Conservation (phyloP, 306 rosid genomes). For the Cotoneaster glaucophyllus region DNA sequence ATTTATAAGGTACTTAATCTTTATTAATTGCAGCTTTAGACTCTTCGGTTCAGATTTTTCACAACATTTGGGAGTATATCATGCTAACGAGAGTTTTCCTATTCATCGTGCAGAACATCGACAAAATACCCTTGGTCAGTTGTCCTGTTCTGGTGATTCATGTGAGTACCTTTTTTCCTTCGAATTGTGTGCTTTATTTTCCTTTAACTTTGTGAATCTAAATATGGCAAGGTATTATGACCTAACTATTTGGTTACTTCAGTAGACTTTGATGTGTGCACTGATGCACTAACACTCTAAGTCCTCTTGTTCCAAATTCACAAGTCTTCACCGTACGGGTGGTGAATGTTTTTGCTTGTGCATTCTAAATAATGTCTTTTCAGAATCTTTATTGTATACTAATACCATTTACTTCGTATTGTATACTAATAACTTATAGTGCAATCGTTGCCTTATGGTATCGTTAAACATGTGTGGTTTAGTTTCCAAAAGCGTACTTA, state of each 20-base stretch:
- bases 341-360: not conserved
- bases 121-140: conserved; percentile 70
- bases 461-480: not conserved
- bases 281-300: not conserved
- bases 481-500: conserved; percentile 18
- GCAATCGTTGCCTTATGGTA: not conserved
- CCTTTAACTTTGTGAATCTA: not conserved
- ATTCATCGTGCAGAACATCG: conserved; percentile 70
- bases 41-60: not conserved
- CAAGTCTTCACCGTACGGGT: not conserved
- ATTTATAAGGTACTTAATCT: conserved; percentile 71
- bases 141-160: conserved; percentile 92
- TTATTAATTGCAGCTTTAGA: conserved; percentile 7
- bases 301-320: not conserved
- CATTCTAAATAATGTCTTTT: not conserved
- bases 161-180: conserved; percentile 50
- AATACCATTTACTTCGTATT: not conserved
- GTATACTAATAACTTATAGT: not conserved
- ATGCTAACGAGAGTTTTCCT: conserved; percentile 12
- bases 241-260: not conserved
- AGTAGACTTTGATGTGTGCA: not conserved
- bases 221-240: not conserved
- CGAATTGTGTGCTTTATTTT: not conserved
- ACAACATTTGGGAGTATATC: not conserved
- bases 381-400: not conserved